Conservation (phyloP, 306 rosid species). For the Quillaja saponaria region DNA sequence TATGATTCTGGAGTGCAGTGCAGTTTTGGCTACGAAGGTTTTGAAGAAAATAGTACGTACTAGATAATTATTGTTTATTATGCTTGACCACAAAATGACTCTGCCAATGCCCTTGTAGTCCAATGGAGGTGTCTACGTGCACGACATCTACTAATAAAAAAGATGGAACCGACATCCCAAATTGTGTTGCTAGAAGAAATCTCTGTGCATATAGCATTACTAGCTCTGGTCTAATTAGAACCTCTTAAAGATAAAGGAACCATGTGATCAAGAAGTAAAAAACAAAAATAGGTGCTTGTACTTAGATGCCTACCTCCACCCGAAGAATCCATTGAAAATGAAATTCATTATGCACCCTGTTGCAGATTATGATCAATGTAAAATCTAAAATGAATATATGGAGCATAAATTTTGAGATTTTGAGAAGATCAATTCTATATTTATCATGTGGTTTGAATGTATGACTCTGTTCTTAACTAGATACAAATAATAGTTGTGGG, state of each 20-base stretch:
- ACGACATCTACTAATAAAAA: no score
- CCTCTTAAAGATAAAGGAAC: neutral
- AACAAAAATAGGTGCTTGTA: constrained; percentile 11
- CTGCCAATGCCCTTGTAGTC: no score
- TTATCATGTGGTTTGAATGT: constrained; percentile 7
- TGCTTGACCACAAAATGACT: no score
- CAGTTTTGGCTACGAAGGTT: no score
- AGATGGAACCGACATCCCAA: no score
- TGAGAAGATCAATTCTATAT: neutral
- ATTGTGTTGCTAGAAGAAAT: no score
- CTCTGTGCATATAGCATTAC: no score
- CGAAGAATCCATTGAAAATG: constrained; percentile 26
- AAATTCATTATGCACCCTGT: neutral
- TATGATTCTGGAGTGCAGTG: no score
- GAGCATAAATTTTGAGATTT: constrained; percentile 19
- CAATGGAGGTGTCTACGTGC: no score
- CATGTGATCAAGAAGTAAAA: neutral
- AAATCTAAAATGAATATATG: neutral
- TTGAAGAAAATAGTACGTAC: no score
- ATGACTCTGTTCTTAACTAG: constrained; percentile 5
- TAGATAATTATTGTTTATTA: no score
- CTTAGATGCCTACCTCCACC: constrained; percentile 9
- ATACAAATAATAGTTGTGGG: neutral
- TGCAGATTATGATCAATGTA: neutral
- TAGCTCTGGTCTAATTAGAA: no score